phyloP scores from a whole-genome alignment of 495 filamentous ascomycete species.

The Penicillium crystallinum region DNA sequence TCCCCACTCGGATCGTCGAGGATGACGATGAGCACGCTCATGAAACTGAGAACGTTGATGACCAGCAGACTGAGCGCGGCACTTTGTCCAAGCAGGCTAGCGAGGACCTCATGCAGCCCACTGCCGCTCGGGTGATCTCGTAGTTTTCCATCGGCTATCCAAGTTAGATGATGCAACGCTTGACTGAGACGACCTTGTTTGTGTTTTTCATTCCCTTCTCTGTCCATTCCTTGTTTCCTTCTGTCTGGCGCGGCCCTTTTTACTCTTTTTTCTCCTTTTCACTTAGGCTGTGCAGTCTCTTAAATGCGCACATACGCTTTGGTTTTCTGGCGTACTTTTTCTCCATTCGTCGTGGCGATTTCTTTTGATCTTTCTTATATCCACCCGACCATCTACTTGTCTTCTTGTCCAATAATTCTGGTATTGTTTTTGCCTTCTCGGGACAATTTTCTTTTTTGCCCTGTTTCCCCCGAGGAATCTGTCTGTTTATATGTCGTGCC shows the following conservation, averaged over 20 bases:
- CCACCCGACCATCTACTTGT: constrained; percentile 17
- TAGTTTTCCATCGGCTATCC: constrained; percentile 22
- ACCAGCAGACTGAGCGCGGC: constrained; percentile 37
- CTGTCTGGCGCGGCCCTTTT: constrained; percentile 22
- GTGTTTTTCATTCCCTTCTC: constrained; percentile 18
- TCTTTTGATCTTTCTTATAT: constrained; percentile 33
- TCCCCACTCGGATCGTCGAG: constrained; percentile 88
- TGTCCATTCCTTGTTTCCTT: constrained; percentile 20
- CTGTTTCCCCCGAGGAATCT: constrained; percentile 8
- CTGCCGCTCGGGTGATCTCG: constrained; percentile 33
- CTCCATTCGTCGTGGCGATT: constrained; percentile 30
- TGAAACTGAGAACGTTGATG: constrained; percentile 42
- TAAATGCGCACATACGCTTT: constrained; percentile 16
- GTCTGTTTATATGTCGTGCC: constrained; percentile 23
- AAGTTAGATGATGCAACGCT: constrained; percentile 34
- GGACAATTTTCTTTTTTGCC: constrained; percentile 18
- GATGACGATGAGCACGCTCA: constrained; percentile 64
- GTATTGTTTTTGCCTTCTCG: constrained; percentile 7
- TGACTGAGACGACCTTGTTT: constrained; percentile 36
- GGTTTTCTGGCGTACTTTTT: constrained; percentile 24
- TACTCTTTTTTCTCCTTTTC: constrained; percentile 13
- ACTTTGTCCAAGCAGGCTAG: constrained; percentile 43
- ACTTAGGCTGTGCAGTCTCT: constrained; percentile 18
- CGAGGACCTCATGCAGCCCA: constrained; percentile 40
- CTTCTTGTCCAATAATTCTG: constrained; percentile 21